These are phyloP conservation scores for Zostera marina DNA, from an alignment of 116 monocot species.

Conservation along the genomic window DNA sequence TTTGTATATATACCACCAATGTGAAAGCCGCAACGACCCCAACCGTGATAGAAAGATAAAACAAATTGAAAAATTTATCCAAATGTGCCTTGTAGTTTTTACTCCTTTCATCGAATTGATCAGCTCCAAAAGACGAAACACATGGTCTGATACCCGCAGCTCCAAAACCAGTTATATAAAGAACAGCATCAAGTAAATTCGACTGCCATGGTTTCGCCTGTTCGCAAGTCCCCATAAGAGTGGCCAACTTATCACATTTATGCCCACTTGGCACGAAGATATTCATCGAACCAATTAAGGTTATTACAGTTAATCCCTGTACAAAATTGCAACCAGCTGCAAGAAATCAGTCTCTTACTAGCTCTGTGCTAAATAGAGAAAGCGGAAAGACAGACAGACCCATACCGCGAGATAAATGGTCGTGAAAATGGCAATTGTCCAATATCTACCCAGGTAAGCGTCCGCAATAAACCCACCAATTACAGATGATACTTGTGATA, in stretches of 20 bases:
- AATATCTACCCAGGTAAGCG: conserved; percentile 97
- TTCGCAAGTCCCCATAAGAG: conserved; percentile 61
- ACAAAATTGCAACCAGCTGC: not conserved
- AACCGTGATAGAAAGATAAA: conserved; percentile 73
- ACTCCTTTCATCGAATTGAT: conserved; percentile 82
- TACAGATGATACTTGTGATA: conserved; percentile 76
- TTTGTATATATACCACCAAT: conserved; percentile 76
- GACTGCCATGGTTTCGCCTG: conserved; percentile 80
- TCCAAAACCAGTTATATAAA: conserved; percentile 75
- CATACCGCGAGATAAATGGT: conserved; percentile 80
- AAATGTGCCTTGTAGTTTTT: conserved; percentile 42
- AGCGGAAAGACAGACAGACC: not conserved
- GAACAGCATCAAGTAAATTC: conserved; percentile 48
- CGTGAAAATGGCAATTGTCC: conserved; percentile 87
- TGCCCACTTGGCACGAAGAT: conserved; percentile 45
- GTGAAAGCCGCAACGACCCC: conserved; percentile 78
- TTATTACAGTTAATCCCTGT: conserved; percentile 74
- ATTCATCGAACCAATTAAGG: conserved; percentile 42
- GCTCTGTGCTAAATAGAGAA: not conserved
- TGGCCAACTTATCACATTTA: conserved; percentile 51
- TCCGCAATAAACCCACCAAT: conserved; percentile 92
- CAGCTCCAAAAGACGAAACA: conserved; percentile 94
- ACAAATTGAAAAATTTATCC: conserved; percentile 82
- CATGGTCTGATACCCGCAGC: conserved; percentile 86
- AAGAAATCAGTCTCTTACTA: not conserved